Evolutionary conservation across 164 flowering plant species (phyloP), one percentile per base, ranked within the genome.

Genomic region (Nelumbo lutea): DNA sequence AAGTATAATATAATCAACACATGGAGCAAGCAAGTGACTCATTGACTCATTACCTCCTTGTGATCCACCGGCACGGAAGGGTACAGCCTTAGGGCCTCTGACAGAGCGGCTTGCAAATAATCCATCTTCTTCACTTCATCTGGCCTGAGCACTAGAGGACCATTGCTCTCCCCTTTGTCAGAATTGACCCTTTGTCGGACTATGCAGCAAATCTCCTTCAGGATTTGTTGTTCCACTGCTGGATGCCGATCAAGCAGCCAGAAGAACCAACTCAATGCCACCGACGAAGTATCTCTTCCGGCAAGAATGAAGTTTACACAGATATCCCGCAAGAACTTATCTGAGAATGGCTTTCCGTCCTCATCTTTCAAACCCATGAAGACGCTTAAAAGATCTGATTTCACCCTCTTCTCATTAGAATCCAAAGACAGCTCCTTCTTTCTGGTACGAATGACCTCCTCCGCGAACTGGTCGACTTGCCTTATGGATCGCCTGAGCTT

Each of bases 111-210:
- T 8, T 95, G 97, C 68, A 95, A 64, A 75, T 89, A 95, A 2
- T 90, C 97, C 97, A 95, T 89, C 80, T 79, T 95, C 80, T 90
- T 92, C 63, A 92, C 85, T 73, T 92, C 97, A 76, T 92, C 96
- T 2, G 96, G 84, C 70, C 50, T 79, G 39, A 90, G 89, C 1
- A 87, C 72, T 66, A 87, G 14, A 9, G 61, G 40, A n/a, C 5
- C 41, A 27, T 11, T 50, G 11, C 13, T 2, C n/a, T 56, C 75
- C 11, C 27, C 73, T 0, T 47, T 64, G 4, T 61, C 66, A 3
- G n/a, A 70, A 2, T 64, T 77, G 11, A 44, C 75, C 67, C 91
- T 84, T 56, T 80, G 74, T 0, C 70, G 69, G 4, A 83, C 47
- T 5, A 90, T 82, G 42, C 77, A 65, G 57, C 81, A 68, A 1